phyloP scores from a whole-genome alignment of 202 grass and related monocot species.

The Cymbopogon flexuosus region DNA sequence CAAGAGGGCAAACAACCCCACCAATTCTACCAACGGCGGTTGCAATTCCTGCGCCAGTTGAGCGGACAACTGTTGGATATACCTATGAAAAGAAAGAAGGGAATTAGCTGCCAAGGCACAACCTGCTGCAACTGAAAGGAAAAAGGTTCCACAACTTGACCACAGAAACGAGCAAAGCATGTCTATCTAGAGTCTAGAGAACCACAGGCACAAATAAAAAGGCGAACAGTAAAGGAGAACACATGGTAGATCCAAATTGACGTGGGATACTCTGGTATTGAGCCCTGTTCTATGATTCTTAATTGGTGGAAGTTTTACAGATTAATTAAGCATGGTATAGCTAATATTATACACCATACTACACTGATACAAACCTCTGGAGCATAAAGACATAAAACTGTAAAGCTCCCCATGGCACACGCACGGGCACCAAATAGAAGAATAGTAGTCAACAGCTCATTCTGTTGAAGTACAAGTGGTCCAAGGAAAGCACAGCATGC shows the following conservation, averaged over 20 bases:
- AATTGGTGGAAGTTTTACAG: constrained; percentile 1
- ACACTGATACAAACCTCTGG: constrained; percentile 56
- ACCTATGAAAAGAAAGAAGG: constrained; percentile 37
- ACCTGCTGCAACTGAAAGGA: background rate
- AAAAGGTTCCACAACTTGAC: background rate
- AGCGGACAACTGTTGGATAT: constrained; percentile 74
- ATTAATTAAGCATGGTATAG: constrained; percentile 12
- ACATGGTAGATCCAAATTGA: background rate
- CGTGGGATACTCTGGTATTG: background rate
- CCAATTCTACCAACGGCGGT: constrained; percentile 64
- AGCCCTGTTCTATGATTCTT: background rate
- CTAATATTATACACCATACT: background rate
- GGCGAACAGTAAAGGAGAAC: background rate
- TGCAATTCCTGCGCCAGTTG: constrained; percentile 59
- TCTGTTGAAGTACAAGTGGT: constrained; percentile 56
- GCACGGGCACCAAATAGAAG: constrained; percentile 76
- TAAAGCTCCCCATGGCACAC: constrained; percentile 64
- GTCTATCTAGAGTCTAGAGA: background rate
- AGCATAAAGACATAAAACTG: constrained; percentile 58
- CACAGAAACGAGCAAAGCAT: background rate
- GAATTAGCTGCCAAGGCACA: background rate
- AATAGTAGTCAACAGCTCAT: constrained; percentile 58
- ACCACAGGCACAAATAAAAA: background rate
- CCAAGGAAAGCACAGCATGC: constrained; percentile 58
- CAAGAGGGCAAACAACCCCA: constrained; percentile 64